Evolutionary conservation across 163 green algal species (phyloP).

Genomic region (Trebouxiophyceae sp.): DNA sequence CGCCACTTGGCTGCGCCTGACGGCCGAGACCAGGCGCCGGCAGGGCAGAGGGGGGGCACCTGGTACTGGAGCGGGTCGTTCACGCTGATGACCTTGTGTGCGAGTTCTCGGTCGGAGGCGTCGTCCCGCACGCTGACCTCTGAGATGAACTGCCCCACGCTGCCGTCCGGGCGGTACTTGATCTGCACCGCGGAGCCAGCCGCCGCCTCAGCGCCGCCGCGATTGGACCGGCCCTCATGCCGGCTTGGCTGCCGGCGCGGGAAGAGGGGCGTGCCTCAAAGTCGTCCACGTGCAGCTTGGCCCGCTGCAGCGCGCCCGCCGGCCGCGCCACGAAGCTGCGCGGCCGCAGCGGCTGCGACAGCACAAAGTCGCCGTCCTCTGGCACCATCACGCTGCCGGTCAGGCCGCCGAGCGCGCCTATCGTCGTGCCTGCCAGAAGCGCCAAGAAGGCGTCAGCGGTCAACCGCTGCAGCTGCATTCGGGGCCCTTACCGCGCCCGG

Average conservation of each 20-base stretch:
- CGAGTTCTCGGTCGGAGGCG: slow-evolving; percentile 33
- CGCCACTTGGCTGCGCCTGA: too few relatives aligned
- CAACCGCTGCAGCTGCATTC: too few relatives aligned
- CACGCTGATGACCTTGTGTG: slow-evolving; percentile 81
- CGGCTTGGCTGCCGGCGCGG: too few relatives aligned
- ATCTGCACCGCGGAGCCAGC: too few relatives aligned
- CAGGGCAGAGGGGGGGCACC: background rate
- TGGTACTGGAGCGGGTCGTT: slow-evolving; percentile 87
- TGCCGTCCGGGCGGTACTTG: slow-evolving; percentile 82
- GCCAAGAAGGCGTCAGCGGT: too few relatives aligned
- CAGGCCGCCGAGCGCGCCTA: slow-evolving; percentile 59
- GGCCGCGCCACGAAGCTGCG: slow-evolving; percentile 19
- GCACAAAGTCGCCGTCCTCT: slow-evolving; percentile 32
- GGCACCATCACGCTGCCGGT: slow-evolving; percentile 68
- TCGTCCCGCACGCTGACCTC: slow-evolving; percentile 39
- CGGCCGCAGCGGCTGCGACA: slow-evolving; percentile 27
- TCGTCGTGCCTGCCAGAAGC: slow-evolving; percentile 50
- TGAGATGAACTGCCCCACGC: slow-evolving; percentile 84
- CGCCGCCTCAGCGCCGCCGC: too few relatives aligned
- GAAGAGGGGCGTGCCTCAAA: slow-evolving; percentile 63
- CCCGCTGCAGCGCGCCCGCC: slow-evolving; percentile 16
- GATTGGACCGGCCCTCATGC: too few relatives aligned
- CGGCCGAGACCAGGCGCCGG: too few relatives aligned
- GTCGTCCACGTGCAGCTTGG: slow-evolving; percentile 73
- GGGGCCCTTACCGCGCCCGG: too few relatives aligned